phyloP scores from a whole-genome alignment of 2,329 filamentous ascomycete species.

The Venturia oleaginea region DNA sequence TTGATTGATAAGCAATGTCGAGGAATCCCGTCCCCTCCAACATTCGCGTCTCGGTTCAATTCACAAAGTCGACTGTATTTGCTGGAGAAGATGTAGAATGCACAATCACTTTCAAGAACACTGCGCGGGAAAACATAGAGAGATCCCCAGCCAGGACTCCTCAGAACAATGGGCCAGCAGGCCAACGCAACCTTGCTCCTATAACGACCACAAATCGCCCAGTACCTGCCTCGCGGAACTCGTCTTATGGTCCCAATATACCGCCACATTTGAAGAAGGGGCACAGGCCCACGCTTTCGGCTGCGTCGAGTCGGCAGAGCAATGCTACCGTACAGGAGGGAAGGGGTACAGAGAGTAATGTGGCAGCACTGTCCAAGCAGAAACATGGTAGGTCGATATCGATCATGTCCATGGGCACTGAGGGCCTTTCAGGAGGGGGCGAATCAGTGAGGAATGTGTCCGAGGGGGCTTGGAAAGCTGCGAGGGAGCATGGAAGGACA shows the following conservation, averaged over 20 bases:
- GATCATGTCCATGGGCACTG: slow-evolving; percentile 40
- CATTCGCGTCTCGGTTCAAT: slow-evolving; percentile 91
- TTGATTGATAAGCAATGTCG: background rate
- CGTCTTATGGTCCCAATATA: slow-evolving; percentile 11
- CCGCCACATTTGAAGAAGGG: slow-evolving; percentile 7
- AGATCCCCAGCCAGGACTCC: background rate
- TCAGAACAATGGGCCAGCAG: background rate
- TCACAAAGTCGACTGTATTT: slow-evolving; percentile 90
- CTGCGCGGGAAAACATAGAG: slow-evolving; percentile 41
- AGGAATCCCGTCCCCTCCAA: slow-evolving; percentile 35
- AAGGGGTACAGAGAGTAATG: background rate
- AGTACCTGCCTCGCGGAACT: background rate
- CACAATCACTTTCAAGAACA: slow-evolving; percentile 92
- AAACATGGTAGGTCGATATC: slow-evolving; percentile 39
- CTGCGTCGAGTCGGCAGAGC: background rate
- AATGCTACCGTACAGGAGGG: slow-evolving; percentile 14
- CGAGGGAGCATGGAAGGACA: slow-evolving; percentile 63
- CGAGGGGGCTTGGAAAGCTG: slow-evolving; percentile 12
- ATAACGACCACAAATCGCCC: background rate
- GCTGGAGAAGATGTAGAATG: slow-evolving; percentile 94
- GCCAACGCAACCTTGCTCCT: slow-evolving; percentile 6
- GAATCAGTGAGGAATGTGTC: background rate
- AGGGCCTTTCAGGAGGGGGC: slow-evolving; percentile 19
- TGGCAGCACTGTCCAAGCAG: slow-evolving; percentile 17
- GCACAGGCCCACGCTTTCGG: background rate